Percentiles rank a stretch among this genome's conserved stretches.
Evolutionary conservation across 2,329 filamentous ascomycete genomes (phyloP).

Genomic region (Colletotrichum eleusines): DNA sequence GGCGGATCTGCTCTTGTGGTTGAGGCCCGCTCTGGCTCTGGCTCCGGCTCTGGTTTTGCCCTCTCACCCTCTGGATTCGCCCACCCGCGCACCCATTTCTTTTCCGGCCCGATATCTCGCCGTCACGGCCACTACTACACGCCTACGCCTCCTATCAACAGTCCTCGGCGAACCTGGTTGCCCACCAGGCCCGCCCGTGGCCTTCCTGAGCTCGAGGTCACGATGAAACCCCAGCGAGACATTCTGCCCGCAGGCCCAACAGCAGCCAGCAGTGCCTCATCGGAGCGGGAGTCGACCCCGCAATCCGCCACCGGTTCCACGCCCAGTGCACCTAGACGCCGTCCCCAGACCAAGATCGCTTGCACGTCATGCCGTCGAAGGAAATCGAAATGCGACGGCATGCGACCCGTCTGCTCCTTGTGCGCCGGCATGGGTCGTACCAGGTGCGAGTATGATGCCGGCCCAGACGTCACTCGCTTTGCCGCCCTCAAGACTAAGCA

Average conservation of each 20-base stretch:
- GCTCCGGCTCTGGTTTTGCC: constrained; percentile 20
- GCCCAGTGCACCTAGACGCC: constrained; percentile 29
- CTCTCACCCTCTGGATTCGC: constrained; percentile 33
- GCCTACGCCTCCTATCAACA: constrained; percentile 15
- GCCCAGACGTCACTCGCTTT: constrained; percentile 40
- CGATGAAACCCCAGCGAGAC: constrained; percentile 42
- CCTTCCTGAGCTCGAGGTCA: constrained; percentile 17
- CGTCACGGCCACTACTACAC: constrained; percentile 36
- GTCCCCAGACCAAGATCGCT: constrained; percentile 41
- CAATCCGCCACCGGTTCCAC: constrained; percentile 26
- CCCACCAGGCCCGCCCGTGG: constrained; percentile 24
- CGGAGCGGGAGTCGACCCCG: constrained; percentile 33
- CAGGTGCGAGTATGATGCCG: constrained; percentile 42
- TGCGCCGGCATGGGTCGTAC: constrained; percentile 40
- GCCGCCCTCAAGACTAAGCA: constrained; percentile 39
- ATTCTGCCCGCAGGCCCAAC: constrained; percentile 39
- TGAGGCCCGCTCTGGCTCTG: constrained; percentile 34
- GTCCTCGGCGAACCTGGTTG: constrained; percentile 15
- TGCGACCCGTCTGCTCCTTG: constrained; percentile 40
- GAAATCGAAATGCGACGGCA: constrained; percentile 42
- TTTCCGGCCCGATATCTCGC: constrained; percentile 20
- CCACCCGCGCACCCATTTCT: constrained; percentile 33
- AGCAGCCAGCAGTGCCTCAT: constrained; percentile 31
- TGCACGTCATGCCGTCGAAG: constrained; percentile 41
- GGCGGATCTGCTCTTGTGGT: constrained; percentile 36